These are phyloP conservation scores for Letharia lupina DNA, from an alignment of 495 filamentous ascomycete genomes.

Conservation along the genomic window DNA sequence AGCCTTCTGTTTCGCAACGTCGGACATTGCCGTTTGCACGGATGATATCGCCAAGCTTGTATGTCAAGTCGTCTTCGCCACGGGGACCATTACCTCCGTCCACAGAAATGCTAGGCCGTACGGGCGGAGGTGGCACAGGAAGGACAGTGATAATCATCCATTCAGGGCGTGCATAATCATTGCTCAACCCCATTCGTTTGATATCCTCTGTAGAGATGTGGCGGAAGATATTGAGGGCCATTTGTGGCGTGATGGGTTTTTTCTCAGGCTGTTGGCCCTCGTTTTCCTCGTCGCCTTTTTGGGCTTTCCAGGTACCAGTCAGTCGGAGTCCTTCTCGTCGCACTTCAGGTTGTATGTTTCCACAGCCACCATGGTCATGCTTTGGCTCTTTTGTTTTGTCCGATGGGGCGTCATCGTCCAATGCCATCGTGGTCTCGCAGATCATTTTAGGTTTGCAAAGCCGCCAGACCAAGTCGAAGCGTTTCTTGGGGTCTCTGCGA, in stretches of 20 bases:
- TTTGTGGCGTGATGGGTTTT: conserved; percentile 70
- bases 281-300: conserved; percentile 60
- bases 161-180: conserved; percentile 87
- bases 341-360: conserved; percentile 80
- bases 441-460: conserved; percentile 77
- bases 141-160: conserved; percentile 98
- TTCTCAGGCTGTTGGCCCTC: conserved; percentile 67
- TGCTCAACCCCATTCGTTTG: conserved; percentile 78
- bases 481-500: conserved; percentile 80
- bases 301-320: conserved; percentile 69
- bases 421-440: conserved; percentile 64
- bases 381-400: conserved; percentile 42
- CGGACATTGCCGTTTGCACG: conserved; percentile 92
- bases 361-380: conserved; percentile 79
- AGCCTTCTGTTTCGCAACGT: conserved; percentile 77
- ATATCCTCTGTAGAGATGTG: conserved; percentile 74
- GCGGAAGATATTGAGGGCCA: conserved; percentile 76
- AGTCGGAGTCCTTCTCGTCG: conserved; percentile 77
- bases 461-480: conserved; percentile 83
- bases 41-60: conserved; percentile 96
- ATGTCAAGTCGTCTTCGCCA: conserved; percentile 96
- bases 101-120: conserved; percentile 90
- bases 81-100: conserved; percentile 82
- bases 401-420: conserved; percentile 53
- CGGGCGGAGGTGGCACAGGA: conserved; percentile 89